A percentile compares a stretch with the other conserved stretches of the same genome.
Evolutionary conservation across 2,329 filamentous ascomycete genomes (phyloP).

Genomic region (Arthrobotrys sphaeroides): DNA sequence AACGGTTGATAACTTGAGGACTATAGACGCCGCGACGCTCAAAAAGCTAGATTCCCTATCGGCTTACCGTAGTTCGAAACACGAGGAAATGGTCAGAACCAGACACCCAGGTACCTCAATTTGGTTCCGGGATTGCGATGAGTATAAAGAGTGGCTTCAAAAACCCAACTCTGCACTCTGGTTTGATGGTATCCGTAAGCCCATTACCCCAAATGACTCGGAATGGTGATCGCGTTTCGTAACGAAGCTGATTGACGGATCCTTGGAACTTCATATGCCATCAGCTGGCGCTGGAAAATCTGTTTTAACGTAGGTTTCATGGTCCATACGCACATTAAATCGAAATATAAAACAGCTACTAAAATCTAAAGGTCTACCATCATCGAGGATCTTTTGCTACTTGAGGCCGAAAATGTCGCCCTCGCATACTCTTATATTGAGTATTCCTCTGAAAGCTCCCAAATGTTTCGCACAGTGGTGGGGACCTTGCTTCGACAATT

Average conservation of each 20-base stretch:
- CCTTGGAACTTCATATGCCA: no score
- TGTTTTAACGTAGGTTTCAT: constrained; percentile 17
- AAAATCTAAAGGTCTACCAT: constrained; percentile 1
- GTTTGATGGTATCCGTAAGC: constrained; percentile 38
- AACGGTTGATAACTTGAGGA: not conserved
- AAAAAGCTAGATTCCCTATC: constrained; percentile 14
- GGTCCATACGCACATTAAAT: not conserved
- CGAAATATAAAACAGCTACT: not conserved
- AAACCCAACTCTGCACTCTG: constrained; percentile 5
- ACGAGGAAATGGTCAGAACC: constrained; percentile 1
- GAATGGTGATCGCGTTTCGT: no score
- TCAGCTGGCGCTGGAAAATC: constrained; percentile 39
- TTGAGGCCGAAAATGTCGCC: not conserved
- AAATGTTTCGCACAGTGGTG: not conserved
- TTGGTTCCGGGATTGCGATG: constrained; percentile 29
- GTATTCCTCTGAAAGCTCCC: constrained; percentile 2
- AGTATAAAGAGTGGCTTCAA: constrained; percentile 4
- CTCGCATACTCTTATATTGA: constrained; percentile 30
- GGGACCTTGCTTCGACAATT: constrained; percentile 5
- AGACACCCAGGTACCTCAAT: constrained; percentile 5
- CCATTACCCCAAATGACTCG: no score
- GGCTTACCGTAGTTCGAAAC: not conserved
- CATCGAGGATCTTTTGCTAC: constrained; percentile 21
- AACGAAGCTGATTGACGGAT: no score
- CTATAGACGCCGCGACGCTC: not conserved